These are phyloP conservation scores for Carex cristatella DNA, from an alignment of 176 grass and related monocot genomes.

Conservation along the genomic window DNA sequence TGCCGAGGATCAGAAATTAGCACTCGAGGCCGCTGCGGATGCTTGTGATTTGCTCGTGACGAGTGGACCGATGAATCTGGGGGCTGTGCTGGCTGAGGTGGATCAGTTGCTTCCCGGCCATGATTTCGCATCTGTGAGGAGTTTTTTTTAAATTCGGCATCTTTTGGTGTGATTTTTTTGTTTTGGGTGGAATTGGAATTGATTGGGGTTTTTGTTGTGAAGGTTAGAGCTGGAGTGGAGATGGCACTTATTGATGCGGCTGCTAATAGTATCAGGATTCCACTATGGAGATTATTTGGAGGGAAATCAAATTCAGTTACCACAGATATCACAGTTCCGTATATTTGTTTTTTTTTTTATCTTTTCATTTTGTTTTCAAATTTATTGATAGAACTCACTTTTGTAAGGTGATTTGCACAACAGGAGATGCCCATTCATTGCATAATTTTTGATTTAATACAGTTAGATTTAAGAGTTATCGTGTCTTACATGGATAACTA, in stretches of 20 bases:
- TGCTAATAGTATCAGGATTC: constrained; percentile 82
- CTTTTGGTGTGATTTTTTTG: background rate
- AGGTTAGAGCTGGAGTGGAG: constrained; percentile 91
- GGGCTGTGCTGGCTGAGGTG: constrained; percentile 44
- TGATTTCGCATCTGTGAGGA: constrained; percentile 78
- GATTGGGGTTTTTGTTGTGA: constrained; percentile 29
- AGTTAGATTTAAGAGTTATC: background rate
- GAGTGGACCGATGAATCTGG: constrained; percentile 38
- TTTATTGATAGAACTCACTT: background rate
- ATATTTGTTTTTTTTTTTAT: background rate
- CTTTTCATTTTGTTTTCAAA: background rate
- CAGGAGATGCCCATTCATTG: background rate
- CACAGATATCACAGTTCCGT: constrained; percentile 80
- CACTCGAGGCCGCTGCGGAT: constrained; percentile 37
- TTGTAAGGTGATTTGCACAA: background rate
- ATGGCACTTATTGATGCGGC: constrained; percentile 93
- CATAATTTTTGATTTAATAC: background rate
- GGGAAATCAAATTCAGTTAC: constrained; percentile 66
- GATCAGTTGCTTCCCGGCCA: constrained; percentile 56
- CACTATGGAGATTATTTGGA: constrained; percentile 91
- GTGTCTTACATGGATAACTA: background rate
- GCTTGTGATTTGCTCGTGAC: constrained; percentile 32
- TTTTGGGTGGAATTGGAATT: background rate
- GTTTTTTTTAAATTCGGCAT: background rate
- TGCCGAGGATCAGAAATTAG: constrained; percentile 66